Base-by-base conservation (phyloP, 495 filamentous ascomycete species). In the Bryoglossum gracile region DNA sequence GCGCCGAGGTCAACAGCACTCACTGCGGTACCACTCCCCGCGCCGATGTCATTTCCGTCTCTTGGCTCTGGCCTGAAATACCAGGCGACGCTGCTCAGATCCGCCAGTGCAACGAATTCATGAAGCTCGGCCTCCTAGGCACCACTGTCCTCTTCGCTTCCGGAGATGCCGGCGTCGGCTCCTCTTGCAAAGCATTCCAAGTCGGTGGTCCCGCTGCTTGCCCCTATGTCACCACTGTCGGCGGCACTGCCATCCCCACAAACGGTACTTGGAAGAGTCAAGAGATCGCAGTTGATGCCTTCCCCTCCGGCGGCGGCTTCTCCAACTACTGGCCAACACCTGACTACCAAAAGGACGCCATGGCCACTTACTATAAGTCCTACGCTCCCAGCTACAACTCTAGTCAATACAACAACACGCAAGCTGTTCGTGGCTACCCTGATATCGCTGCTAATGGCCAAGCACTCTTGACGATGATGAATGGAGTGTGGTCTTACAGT, bases 371-470 rank as follows among this genome's bases (percentile, higher is more conserved):
- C 41, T 32, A 11, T 25, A 8, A 2, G 2, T 2, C 4, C 13
- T 25, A 43, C 25, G 32, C 9, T 8, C 23, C 24, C 11, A 21
- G 40, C 10, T 58, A 51, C 16, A 54, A 51, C 3, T 4, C 18
- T 11, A 2, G 2, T 11, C 21, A 28, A 32, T 24, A 38, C 45
- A 24, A 58, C 51, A 47, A 58, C 51, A 45, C 51, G 69, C 73
- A 38, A 68, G 2, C 3, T 3, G 43, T 22, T 3, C 72, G 83
- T 19, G 82, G 68, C 0, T 83, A 75, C 46, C 82, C 83, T 0
- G 83, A 87, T 42, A 70, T 87, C 22, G 60, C 75, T 3, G 77
- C 78, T 11, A 71, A 75, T 14, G 80, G 74, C 4, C 75, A 77
- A 26, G 71, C 75, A 30, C 69, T 79, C 43, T 52, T 72, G 14